Evolutionary conservation across 1,284 basidiomycete species (phyloP), one percentile per base, ranked within the genome.

Genomic region (Tylopilus sp.): DNA sequence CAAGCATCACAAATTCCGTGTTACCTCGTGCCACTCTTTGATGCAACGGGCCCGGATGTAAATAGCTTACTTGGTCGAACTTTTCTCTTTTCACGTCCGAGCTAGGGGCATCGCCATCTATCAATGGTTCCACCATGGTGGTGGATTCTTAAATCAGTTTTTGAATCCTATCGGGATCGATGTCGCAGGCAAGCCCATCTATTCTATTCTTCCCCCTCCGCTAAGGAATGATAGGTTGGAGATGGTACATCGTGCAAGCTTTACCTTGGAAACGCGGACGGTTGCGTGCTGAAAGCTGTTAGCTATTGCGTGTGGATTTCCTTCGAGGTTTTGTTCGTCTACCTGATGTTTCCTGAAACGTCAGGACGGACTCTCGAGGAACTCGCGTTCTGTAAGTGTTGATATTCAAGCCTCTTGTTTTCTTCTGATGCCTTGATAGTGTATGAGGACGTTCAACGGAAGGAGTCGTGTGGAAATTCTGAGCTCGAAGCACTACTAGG

Each of bases 301-400:
- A 65, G 61, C 41, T 78, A 76, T 60, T 78, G 77, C 57, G 68
- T 74, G 13, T 80, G 74, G 64, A 68, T 77, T 6, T 64, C 66
- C 0, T 78, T 79, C 50, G 73, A 81, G 58, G 69, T 80, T 33
- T 52, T 68, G 15, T 76, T 80, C 48, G 70, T 83, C 20, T 81
- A 74, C 62, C 76, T 80, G 62, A 53, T 79, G n/a, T 80, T 82
- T 72, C 80, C 79, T 0, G 81, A 82, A 58, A 82, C 80, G 0
- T 72, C 77, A 2, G 71, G 76, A 13, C 74, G 76, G 22, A 78
- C 79, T 1, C 71, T 84, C 41, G 82, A 85, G 60, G 83, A 84
- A 61, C 70, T 85, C 26, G 74, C 82, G 0, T 84, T 84, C 74
- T 67, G 82, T 84, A 62, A 56, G 82, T 0, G 7, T 20, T 13